These are phyloP conservation scores for Populus trichocarpa DNA, from an alignment of 441 rosid species.

Conservation along the genomic window DNA sequence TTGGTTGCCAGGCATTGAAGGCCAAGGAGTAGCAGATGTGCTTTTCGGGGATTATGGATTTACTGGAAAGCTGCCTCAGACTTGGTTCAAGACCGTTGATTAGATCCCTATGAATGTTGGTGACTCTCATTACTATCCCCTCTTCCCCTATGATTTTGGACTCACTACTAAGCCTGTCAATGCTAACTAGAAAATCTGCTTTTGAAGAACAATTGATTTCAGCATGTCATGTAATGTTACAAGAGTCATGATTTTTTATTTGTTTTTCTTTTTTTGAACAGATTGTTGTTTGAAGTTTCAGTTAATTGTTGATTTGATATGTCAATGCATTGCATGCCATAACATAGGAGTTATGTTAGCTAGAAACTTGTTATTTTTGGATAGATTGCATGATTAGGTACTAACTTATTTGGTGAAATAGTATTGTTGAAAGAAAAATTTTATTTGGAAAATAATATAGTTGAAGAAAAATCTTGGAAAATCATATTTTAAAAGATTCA, in stretches of 20 bases:
- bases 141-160: constrained; percentile 62
- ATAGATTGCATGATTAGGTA: no score
- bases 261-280: not conserved
- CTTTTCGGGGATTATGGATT: constrained; percentile 60
- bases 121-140: constrained; percentile 60
- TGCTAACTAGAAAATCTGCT: not conserved
- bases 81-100: constrained; percentile 69
- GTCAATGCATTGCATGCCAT: not conserved
- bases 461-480: no score
- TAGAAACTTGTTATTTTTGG: no score
- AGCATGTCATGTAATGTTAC: not conserved
- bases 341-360: not conserved
- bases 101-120: constrained; percentile 70
- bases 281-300: not conserved
- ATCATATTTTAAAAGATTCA: no score
- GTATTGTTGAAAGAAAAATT: no score
- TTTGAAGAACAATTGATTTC: no score
- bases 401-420: no score
- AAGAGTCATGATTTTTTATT: no score
- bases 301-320: not conserved
- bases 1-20: constrained; percentile 66
- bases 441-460: no score
- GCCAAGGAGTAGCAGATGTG: constrained; percentile 63
- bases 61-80: constrained; percentile 50
- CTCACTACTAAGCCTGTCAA: constrained; percentile 34